A percentile compares a stretch with the other conserved stretches of the same genome.
Conservation (phyloP, 352 stramenopile genomes). For the Globisporangium cystogenes region DNA sequence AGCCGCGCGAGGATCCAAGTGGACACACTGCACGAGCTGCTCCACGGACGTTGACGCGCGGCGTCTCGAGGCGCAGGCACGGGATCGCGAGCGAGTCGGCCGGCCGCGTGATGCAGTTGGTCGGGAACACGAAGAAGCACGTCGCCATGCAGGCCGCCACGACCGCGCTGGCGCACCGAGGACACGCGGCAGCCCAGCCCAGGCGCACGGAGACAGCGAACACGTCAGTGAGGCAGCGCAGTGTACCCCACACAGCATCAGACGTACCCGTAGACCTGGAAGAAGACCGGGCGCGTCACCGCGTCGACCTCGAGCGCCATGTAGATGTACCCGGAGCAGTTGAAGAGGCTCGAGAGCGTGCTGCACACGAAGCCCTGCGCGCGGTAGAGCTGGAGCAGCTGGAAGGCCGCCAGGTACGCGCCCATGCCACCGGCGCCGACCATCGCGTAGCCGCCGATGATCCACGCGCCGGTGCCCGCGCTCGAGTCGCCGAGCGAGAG, state of each 20-base stretch:
- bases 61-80: constrained; percentile 44
- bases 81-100: constrained; percentile 42
- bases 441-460: constrained; percentile 67
- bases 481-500: constrained; percentile 55
- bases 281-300: constrained; percentile 46
- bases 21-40: neutral
- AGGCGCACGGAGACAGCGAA: no score
- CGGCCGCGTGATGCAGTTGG: constrained; percentile 54
- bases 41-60: constrained; percentile 37
- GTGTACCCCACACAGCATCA: no score
- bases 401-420: constrained; percentile 71
- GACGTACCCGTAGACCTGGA: constrained; percentile 52
- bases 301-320: constrained; percentile 65
- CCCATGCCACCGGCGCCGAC: constrained; percentile 67
- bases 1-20: neutral
- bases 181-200: no score
- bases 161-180: constrained; percentile 26
- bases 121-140: constrained; percentile 65
- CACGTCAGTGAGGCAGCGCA: neutral
- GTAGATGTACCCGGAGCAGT: constrained; percentile 82
- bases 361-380: constrained; percentile 75
- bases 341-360: constrained; percentile 79
- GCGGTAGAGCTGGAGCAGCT: constrained; percentile 75
- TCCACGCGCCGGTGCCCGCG: constrained; percentile 32
- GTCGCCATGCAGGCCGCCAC: constrained; percentile 36